Evolutionary conservation across 768 basidiomycete species (phyloP).

Genomic region (Cystofilobasidium macerans): DNA sequence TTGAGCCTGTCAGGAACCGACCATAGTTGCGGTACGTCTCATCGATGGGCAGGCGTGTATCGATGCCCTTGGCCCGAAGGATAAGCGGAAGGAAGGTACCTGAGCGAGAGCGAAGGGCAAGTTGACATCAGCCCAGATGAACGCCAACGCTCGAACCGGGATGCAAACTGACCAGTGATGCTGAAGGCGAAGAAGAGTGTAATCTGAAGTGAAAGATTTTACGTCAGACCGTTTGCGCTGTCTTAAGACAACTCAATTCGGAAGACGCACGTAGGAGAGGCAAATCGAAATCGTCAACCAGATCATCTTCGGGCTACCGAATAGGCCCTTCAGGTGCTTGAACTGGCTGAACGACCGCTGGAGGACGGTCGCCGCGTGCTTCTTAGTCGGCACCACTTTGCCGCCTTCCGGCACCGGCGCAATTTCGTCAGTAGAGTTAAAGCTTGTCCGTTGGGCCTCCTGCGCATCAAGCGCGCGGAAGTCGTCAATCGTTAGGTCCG

Average conservation of each 20-base stretch:
- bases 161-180: constrained; percentile 37
- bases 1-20: too few species aligned
- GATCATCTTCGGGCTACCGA: constrained; percentile 34
- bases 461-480: constrained; percentile 37
- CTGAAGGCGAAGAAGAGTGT: constrained; percentile 34
- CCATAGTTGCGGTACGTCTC: constrained; percentile 39
- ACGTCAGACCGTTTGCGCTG: too few species aligned
- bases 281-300: constrained; percentile 35
- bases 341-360: constrained; percentile 26
- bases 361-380: constrained; percentile 26
- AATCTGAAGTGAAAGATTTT: constrained; percentile 10
- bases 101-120: too few species aligned
- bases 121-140: too few species aligned
- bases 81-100: constrained; percentile 37
- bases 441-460: neutral
- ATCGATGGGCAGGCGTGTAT: neutral
- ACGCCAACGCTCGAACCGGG: too few species aligned
- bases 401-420: neutral
- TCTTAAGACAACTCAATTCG: too few species aligned
- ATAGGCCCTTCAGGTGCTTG: constrained; percentile 38
- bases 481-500: constrained; percentile 36
- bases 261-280: constrained; percentile 36
- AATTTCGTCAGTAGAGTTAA: constrained; percentile 15
- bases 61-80: constrained; percentile 2
- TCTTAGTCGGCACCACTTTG: neutral